Percentiles rank a stretch among this genome's conserved stretches.
Evolutionary conservation across 2,329 filamentous ascomycete species (phyloP).

Genomic region (Myriosclerotinia curreyana): DNA sequence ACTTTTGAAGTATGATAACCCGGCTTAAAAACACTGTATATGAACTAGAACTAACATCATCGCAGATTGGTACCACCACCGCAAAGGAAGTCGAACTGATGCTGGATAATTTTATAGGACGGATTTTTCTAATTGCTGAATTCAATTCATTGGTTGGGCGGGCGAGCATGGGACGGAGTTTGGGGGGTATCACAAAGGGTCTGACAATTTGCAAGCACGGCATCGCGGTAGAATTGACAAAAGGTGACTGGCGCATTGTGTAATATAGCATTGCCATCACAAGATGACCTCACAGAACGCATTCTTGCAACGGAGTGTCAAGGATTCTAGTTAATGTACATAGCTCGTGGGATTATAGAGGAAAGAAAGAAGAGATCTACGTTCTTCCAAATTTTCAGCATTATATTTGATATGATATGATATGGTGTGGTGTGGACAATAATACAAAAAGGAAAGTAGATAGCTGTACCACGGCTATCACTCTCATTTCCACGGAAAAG

Average conservation of each 20-base stretch:
- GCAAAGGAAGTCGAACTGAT: conserved; percentile 4
- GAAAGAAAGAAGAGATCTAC: too few species aligned
- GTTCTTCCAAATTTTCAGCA: neutral
- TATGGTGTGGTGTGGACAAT: conserved; percentile 1
- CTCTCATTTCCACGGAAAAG: neutral
- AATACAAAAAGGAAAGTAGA: conserved; percentile 7
- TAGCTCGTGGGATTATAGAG: neutral
- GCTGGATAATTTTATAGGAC: neutral
- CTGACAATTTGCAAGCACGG: conserved; percentile 1
- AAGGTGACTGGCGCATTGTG: neutral
- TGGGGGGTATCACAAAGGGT: neutral
- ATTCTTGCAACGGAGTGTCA: neutral
- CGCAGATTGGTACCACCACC: conserved; percentile 1
- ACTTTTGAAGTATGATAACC: conserved; percentile 55
- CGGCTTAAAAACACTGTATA: neutral
- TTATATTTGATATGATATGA: neutral
- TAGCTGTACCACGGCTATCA: neutral
- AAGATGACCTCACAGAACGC: neutral
- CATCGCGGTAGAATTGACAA: neutral
- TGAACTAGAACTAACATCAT: neutral
- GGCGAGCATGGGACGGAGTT: conserved; percentile 4
- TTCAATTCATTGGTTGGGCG: neutral
- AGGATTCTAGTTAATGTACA: neutral
- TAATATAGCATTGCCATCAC: neutral
- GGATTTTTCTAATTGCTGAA: neutral